Conservation (phyloP, 139 green algal species). For the Chlamydomonas incerta region DNA sequence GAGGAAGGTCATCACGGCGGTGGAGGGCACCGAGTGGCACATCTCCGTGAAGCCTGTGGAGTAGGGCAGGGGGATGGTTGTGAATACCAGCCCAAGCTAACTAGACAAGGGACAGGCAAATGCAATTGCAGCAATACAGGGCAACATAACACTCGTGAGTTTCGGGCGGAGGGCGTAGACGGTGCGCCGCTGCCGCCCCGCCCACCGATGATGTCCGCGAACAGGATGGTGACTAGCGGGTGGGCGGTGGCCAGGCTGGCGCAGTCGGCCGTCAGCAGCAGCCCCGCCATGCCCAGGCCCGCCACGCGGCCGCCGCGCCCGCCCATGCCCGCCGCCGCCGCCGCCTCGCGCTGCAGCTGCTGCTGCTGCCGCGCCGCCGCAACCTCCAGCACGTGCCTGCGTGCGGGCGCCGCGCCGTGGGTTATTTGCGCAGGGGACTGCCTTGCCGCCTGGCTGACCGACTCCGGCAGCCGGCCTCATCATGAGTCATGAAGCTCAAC, state of each 20-base stretch:
- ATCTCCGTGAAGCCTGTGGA: not conserved
- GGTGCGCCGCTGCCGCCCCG: no score
- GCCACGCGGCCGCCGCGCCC: not conserved
- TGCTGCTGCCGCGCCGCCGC: not conserved
- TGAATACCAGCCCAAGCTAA: no score
- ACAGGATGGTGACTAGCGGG: not conserved
- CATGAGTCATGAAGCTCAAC: no score
- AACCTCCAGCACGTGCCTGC: not conserved
- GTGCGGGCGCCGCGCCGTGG: no score
- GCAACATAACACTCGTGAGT: no score
- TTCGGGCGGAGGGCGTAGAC: no score
- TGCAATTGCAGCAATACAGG: no score
- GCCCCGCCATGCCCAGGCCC: not conserved
- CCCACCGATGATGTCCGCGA: not conserved
- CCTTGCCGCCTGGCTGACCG: no score
- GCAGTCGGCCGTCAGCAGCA: not conserved
- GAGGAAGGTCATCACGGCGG: not conserved
- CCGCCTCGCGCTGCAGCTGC: not conserved
- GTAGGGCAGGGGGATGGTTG: no score
- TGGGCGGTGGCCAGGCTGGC: not conserved
- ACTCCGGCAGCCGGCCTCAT: no score
- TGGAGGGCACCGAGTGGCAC: not conserved
- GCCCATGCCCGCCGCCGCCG: not conserved
- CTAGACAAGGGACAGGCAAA: not conserved
- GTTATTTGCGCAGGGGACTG: not conserved